Percentiles rank a stretch among this genome's conserved stretches.
phyloP scores from a whole-genome alignment of 352 stramenopile genomes.

The Phytophthora sojae region DNA sequence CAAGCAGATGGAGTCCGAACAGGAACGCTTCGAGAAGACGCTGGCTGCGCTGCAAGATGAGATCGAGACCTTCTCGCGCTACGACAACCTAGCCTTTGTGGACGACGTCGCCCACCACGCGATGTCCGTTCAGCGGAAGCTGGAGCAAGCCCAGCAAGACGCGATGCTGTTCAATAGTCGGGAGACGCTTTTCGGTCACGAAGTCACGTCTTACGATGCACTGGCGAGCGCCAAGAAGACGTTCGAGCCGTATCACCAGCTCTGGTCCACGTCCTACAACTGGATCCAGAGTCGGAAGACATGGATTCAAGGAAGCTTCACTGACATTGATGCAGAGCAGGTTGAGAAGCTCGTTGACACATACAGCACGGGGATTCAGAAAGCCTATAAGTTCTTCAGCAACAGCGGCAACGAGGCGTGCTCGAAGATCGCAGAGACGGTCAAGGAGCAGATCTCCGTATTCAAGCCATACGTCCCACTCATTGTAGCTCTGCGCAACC shows the following conservation, averaged over 20 bases:
- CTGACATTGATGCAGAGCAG: slow-evolving; percentile 91
- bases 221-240: slow-evolving; percentile 90
- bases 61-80: slow-evolving; percentile 89
- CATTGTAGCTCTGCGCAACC: slow-evolving; percentile 91
- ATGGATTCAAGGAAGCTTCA: slow-evolving; percentile 94
- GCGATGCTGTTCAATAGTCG: slow-evolving; percentile 94
- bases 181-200: slow-evolving; percentile 90
- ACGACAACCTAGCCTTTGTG: slow-evolving; percentile 90
- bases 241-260: slow-evolving; percentile 95
- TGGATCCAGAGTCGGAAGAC: slow-evolving; percentile 93
- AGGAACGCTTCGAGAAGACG: slow-evolving; percentile 93
- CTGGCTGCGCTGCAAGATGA: slow-evolving; percentile 85
- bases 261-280: slow-evolving; percentile 92
- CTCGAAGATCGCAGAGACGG: slow-evolving; percentile 88
- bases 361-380: slow-evolving; percentile 89
- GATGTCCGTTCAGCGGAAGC: slow-evolving; percentile 85
- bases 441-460: slow-evolving; percentile 93
- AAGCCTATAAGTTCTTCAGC: slow-evolving; percentile 94
- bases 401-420: slow-evolving; percentile 86
- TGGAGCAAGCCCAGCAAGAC: slow-evolving; percentile 92
- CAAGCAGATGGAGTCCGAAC: slow-evolving; percentile 95
- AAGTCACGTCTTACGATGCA: slow-evolving; percentile 91
- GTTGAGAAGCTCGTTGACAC: slow-evolving; percentile 92
- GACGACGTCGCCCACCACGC: slow-evolving; percentile 90
- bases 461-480: slow-evolving; percentile 95